Base-by-base conservation (phyloP, 1,284 basidiomycete species). In the Fistulina hepatica region DNA sequence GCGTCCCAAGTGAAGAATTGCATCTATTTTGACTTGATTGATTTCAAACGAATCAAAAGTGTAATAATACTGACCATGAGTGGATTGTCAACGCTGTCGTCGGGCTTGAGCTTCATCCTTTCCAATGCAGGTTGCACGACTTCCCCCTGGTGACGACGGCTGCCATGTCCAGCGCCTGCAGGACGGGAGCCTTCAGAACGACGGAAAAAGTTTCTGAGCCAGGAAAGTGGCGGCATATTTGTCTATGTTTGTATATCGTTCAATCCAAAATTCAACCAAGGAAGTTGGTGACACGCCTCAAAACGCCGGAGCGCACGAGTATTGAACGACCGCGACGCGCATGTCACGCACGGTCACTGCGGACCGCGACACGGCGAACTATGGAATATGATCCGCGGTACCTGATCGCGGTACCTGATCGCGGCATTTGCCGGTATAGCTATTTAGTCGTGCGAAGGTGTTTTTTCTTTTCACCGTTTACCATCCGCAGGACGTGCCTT, bases 1-100 rank as follows among this genome's bases (percentile, higher is more conserved):
- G 71, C 66, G 47, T 85, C 73, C 85, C 85, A 89, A 16, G 83
- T 85, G 48, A 86, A 89, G 58, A 83, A 86, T 57, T 89, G 85
- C 20, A 89, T 58, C 84, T 84, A 43, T 12, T 33, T 30, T 3
- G 23, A 22, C 7, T 35, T 30, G 26, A 36, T 36, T 23, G 20
- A 27, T 27, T 22, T 23, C 20, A 27, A 37, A 38, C 24, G n/a
- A 21, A 36, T 20, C 17, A 26, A 15, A 31, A 21, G 19, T 24
- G 27, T 35, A 35, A 36, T 35, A 9, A 23, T 51, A 60, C 44
- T 49, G n/a, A 79, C 80, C 80, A 82, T 81, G n/a, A 76, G 54
- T 17, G 76, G 67, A 52, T 81, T 81, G 27, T 63, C 53, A 13
- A 59, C 41, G 33, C 46, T 53, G 5, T 53, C 57, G 16, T 67